A percentile compares a stretch with the other conserved stretches of the same genome.
phyloP scores from a whole-genome alignment of 495 filamentous ascomycete genomes.

The Daldinia loculata region DNA sequence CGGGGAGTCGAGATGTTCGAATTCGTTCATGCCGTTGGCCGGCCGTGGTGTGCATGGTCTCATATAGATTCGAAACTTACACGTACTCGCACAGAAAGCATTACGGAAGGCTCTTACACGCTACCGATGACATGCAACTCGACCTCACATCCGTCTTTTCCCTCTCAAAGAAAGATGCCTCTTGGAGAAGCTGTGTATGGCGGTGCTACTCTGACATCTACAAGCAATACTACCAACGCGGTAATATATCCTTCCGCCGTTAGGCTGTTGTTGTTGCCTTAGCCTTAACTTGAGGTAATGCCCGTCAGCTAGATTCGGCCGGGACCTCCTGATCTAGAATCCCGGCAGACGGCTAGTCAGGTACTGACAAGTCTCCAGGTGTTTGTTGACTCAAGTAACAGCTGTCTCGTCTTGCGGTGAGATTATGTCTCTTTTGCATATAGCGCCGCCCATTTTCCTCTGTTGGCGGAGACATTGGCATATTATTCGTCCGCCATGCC shows the following conservation, averaged over 20 bases:
- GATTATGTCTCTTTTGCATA: conserved; percentile 30
- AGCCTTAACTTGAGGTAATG: neutral
- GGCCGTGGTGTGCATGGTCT: conserved; percentile 29
- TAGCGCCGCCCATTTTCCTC: conserved; percentile 14
- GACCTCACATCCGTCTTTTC: conserved; percentile 12
- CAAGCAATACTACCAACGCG: conserved; percentile 15
- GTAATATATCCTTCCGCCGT: conserved; percentile 23
- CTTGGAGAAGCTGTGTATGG: conserved; percentile 5
- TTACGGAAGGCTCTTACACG: conserved; percentile 22
- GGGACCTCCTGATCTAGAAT: conserved; percentile 38
- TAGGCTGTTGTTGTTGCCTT: conserved; percentile 22
- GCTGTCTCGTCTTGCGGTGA: conserved; percentile 43
- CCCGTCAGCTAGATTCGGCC: conserved; percentile 28
- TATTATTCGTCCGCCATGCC: conserved; percentile 18
- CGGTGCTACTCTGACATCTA: conserved; percentile 15
- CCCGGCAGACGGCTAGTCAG: conserved; percentile 29
- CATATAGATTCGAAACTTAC: conserved; percentile 39
- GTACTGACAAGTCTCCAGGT: conserved; percentile 32
- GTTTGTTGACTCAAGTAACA: conserved; percentile 28
- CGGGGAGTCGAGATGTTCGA: conserved; percentile 29
- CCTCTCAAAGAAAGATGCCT: conserved; percentile 20
- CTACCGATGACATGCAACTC: conserved; percentile 30
- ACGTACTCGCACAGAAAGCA: conserved; percentile 15
- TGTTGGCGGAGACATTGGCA: conserved; percentile 21
- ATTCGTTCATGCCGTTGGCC: conserved; percentile 31